These are phyloP conservation scores for Dendrostoma leiphaemia DNA, from an alignment of 2,329 filamentous ascomycete genomes.

Conservation along the genomic window DNA sequence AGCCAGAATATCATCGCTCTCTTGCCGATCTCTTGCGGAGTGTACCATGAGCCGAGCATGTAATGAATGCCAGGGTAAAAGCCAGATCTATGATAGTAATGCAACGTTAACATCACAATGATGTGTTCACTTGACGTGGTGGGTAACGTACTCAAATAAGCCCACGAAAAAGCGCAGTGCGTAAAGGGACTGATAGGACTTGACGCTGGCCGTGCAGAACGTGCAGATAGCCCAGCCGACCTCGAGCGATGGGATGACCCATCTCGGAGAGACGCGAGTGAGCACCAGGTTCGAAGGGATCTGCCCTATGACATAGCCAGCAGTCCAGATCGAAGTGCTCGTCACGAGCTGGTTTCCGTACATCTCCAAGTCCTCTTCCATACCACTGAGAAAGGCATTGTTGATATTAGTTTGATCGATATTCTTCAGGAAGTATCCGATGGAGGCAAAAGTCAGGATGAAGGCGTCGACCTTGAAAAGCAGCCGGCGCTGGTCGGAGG, in stretches of 20 bases:
- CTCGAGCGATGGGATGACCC: constrained; percentile 29
- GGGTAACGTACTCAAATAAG: constrained; percentile 27
- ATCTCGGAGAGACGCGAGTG: constrained; percentile 27
- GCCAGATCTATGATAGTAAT: constrained; percentile 11
- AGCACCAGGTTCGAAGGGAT: constrained; percentile 25
- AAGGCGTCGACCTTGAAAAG: constrained; percentile 35
- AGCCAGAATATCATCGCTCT: constrained; percentile 62
- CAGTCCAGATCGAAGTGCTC: constrained; percentile 31
- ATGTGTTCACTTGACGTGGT: too few relatives aligned
- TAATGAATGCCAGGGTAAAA: constrained; percentile 35
- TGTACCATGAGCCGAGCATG: constrained; percentile 56
- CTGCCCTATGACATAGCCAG: constrained; percentile 26
- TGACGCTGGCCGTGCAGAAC: constrained; percentile 21
- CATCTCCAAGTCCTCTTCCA: constrained; percentile 43
- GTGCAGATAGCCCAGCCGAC: constrained; percentile 29
- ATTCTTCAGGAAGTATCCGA: constrained; percentile 33
- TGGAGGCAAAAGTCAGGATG: constrained; percentile 32
- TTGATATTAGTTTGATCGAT: constrained; percentile 40
- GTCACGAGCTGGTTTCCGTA: constrained; percentile 32
- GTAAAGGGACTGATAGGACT: constrained; percentile 23
- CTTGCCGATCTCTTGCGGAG: constrained; percentile 58
- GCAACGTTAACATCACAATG: too few relatives aligned
- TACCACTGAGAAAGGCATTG: constrained; percentile 36
- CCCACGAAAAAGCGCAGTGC: constrained; percentile 24
- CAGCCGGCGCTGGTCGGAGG: constrained; percentile 30